Evolutionary conservation across 306 rosid genomes (phyloP), one percentile per base, ranked within the genome.

Genomic region (Citrullus colocynthis): DNA sequence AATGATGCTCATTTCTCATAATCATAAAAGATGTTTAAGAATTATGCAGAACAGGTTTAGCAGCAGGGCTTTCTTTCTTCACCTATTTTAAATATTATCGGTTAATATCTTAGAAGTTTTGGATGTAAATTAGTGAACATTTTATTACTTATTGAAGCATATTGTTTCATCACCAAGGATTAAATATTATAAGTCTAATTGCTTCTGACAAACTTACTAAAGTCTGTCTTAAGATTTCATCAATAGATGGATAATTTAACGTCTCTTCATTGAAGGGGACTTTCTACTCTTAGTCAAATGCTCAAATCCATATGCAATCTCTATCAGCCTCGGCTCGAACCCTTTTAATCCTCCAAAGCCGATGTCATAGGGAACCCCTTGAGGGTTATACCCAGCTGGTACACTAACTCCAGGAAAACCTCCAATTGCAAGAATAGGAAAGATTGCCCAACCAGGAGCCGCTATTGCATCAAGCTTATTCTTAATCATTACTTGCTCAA

Each of bases 381-480:
- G 1, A 28, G 60, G 61, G 18, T 60, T 60, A 80, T 66, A 80
- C 52, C 86, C 82, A 45, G 83, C 84, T 0, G 84, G 86, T 3
- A 83, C 85, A 77, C 52, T 83, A 44, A 84, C 51, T 77, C 82
- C 85, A 9, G 89, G 89, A 62, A 66, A 83, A 48, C 87, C 85
- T 62, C 82, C 87, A 74, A 81, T 79, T 1, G 82, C 85, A 7
- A 84, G 85, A 24, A 81, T 69, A 36, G 66, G 12, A 1, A 79
- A 32, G n/a, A 58, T 36, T 9, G 8, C 1, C 9, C 1, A 6
- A 52, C 39, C 48, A 56, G 67, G 55, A 21, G 86, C 81, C 32
- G 83, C 88, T 39, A 88, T 4, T 1, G 90, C 86, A 84, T 88
- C 90, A 66, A 89, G 82, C 80, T 83, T 34, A 61, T 86, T 82